Conservation (phyloP, 352 stramenopile genomes). For the Phytophthora chlamydospora region DNA sequence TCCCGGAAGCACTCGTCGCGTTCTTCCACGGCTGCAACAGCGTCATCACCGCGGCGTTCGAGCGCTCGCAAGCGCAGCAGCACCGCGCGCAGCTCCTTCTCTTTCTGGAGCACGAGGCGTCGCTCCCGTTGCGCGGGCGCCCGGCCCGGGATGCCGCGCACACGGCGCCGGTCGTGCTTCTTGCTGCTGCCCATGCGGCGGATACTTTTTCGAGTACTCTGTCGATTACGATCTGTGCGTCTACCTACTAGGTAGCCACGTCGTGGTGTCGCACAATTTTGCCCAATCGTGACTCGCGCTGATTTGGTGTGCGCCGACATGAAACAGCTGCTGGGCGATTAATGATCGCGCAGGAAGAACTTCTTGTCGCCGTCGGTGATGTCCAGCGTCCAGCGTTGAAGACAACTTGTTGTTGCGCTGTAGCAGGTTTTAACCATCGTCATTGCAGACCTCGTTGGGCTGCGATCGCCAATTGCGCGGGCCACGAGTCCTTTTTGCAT, state of each 20-base stretch:
- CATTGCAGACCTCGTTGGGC: not conserved
- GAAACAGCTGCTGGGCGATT: slow-evolving; percentile 7
- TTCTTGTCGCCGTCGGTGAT: not conserved
- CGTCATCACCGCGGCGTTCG: not conserved
- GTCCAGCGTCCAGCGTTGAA: no score
- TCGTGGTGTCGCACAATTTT: not conserved
- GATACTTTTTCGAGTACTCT: slow-evolving; percentile 7
- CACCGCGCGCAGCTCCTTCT: slow-evolving; percentile 50
- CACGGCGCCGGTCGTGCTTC: slow-evolving; percentile 39
- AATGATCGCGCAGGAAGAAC: slow-evolving; percentile 3
- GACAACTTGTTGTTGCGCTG: no score
- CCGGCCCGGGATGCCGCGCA: slow-evolving; percentile 43
- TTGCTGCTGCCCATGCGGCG: slow-evolving; percentile 39
- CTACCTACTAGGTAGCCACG: no score
- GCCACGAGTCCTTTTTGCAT: no score
- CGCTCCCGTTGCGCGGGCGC: slow-evolving; percentile 45
- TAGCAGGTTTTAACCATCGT: not conserved
- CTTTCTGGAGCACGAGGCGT: slow-evolving; percentile 54
- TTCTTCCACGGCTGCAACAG: slow-evolving; percentile 20
- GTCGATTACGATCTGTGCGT: not conserved
- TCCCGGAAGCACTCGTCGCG: slow-evolving; percentile 50
- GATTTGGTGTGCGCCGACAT: slow-evolving; percentile 9
- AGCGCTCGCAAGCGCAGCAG: slow-evolving; percentile 37
- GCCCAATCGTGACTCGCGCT: slow-evolving; percentile 19
- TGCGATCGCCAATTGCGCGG: no score